Conservation (phyloP, 208 protist genomes). For the Leptomonas pyrrhocoris region DNA sequence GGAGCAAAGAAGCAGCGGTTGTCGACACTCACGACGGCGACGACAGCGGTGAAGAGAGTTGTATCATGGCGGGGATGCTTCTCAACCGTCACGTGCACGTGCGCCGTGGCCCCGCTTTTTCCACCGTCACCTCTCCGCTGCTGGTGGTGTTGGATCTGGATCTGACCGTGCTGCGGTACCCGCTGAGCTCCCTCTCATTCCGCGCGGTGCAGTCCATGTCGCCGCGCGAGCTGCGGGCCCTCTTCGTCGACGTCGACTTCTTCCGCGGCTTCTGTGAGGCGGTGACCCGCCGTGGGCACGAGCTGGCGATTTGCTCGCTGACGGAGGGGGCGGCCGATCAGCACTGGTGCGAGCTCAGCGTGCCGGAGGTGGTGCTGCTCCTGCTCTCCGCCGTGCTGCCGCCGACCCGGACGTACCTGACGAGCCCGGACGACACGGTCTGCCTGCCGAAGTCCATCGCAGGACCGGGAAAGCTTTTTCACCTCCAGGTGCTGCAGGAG, state of each 20-base stretch:
- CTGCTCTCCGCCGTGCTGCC: constrained; percentile 37
- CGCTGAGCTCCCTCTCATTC: constrained; percentile 22
- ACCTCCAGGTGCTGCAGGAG: constrained; percentile 34
- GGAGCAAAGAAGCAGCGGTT: not conserved
- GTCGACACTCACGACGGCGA: too few relatives aligned
- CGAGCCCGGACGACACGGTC: constrained; percentile 30
- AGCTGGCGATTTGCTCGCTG: constrained; percentile 44
- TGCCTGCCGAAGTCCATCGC: constrained; percentile 35
- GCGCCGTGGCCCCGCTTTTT: constrained; percentile 27
- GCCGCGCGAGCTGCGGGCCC: not conserved
- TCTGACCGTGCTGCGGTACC: constrained; percentile 36
- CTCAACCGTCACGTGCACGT: constrained; percentile 22
- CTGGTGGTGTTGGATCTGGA: constrained; percentile 54
- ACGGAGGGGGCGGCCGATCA: constrained; percentile 42
- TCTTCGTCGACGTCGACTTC: constrained; percentile 46
- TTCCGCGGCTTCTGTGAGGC: constrained; percentile 32
- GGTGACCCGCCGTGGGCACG: constrained; percentile 28
- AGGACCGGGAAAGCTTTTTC: constrained; percentile 30
- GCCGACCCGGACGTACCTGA: constrained; percentile 32
- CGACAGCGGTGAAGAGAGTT: constrained; percentile 16
- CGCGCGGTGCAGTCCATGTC: constrained; percentile 9
- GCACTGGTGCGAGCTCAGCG: constrained; percentile 12
- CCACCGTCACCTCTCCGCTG: constrained; percentile 33
- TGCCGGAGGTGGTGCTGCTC: constrained; percentile 28
- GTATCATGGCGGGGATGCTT: constrained; percentile 31